A percentile compares a stretch with the other conserved stretches of the same genome.
These are phyloP conservation scores for Ophiostoma sp. DNA, from an alignment of 2,329 filamentous ascomycete species.

Conservation along the genomic window DNA sequence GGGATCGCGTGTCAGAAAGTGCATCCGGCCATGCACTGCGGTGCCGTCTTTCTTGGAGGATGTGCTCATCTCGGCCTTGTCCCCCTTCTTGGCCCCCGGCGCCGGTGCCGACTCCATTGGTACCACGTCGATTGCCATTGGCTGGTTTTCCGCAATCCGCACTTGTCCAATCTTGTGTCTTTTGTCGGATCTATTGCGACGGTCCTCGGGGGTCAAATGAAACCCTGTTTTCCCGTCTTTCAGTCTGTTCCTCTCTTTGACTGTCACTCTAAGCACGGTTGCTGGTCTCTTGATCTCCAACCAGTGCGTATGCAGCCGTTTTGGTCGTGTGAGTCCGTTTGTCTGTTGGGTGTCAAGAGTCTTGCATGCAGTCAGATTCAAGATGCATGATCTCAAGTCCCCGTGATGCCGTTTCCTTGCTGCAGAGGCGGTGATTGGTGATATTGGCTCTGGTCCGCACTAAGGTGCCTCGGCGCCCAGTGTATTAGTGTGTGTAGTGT, in stretches of 20 bases:
- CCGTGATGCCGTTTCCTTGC: background rate
- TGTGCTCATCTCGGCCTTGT: background rate
- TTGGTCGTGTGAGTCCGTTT: background rate
- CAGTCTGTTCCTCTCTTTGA: background rate
- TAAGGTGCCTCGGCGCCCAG: background rate
- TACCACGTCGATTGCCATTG: background rate
- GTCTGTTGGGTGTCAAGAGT: background rate
- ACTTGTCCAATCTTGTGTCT: background rate
- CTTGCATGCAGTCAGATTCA: background rate
- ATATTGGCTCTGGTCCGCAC: background rate
- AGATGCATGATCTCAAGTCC: background rate
- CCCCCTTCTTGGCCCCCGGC: background rate
- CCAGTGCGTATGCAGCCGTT: background rate
- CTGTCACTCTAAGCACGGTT: background rate
- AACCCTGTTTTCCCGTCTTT: background rate
- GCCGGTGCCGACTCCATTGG: background rate
- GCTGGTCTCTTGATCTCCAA: background rate
- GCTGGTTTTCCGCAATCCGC: background rate
- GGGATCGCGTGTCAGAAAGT: slow-evolving; percentile 25
- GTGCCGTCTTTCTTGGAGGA: background rate
- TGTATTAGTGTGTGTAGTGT: background rate
- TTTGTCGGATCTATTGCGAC: background rate
- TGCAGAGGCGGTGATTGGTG: background rate
- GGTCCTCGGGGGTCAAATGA: too few species aligned
- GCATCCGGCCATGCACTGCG: slow-evolving; percentile 21